Percentiles rank a stretch among this genome's conserved stretches.
phyloP scores from a whole-genome alignment of 352 stramenopile species.

The Phytophthora melonis region DNA sequence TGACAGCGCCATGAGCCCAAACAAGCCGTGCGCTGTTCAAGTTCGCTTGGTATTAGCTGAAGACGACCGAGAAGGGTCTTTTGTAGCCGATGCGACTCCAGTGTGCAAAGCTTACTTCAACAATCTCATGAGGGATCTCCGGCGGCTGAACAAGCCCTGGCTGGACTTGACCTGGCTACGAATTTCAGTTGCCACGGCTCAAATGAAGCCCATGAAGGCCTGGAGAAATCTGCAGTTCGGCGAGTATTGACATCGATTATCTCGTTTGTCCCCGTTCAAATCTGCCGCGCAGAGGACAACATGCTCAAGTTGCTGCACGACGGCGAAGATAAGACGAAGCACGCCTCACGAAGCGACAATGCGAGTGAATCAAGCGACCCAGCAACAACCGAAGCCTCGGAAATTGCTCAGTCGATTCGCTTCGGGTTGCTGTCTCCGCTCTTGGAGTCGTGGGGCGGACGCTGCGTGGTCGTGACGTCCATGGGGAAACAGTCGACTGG shows the following conservation, averaged over 20 bases:
- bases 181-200: background rate
- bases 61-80: background rate
- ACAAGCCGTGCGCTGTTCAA: background rate
- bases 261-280: background rate
- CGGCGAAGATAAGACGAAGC: background rate
- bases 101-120: background rate
- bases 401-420: background rate
- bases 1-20: slow-evolving; percentile 24
- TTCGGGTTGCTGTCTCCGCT: background rate
- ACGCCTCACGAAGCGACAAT: background rate
- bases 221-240: background rate
- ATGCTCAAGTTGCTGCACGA: background rate
- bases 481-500: slow-evolving; percentile 71
- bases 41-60: background rate
- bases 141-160: background rate
- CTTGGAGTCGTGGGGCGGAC: background rate
- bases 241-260: background rate
- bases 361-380: background rate
- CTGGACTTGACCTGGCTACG: background rate
- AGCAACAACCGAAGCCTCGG: background rate
- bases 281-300: background rate
- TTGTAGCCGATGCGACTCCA: background rate
- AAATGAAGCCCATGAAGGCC: background rate
- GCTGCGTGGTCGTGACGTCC: background rate
- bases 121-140: background rate